Conservation (phyloP, 768 basidiomycete genomes). For the Suillus bovinus region DNA sequence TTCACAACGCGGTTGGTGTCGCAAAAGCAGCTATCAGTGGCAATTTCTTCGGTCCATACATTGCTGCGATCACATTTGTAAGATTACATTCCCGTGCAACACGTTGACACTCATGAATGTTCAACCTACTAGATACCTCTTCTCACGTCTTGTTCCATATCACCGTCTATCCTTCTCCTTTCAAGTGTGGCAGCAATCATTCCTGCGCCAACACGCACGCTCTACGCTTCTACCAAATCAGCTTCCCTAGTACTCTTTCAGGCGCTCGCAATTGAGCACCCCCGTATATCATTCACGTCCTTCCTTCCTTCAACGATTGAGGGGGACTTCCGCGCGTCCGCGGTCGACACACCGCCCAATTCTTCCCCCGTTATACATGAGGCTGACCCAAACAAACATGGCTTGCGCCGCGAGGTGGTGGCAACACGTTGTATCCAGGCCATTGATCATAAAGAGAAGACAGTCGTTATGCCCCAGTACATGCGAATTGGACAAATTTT, state of each 20-base stretch:
- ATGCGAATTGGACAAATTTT: slow-evolving; percentile 52
- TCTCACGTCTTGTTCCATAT: slow-evolving; percentile 58
- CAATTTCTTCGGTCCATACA: slow-evolving; percentile 71
- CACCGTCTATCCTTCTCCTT: slow-evolving; percentile 76
- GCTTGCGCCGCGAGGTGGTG: slow-evolving; percentile 60
- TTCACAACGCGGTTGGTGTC: slow-evolving; percentile 58
- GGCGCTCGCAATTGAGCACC: slow-evolving; percentile 79
- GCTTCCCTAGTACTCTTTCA: slow-evolving; percentile 79
- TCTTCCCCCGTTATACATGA: slow-evolving; percentile 35
- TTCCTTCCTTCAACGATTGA: slow-evolving; percentile 72
- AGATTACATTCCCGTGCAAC: slow-evolving; percentile 24
- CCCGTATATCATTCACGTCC: slow-evolving; percentile 59
- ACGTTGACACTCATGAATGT: neutral
- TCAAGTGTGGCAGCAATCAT: slow-evolving; percentile 79
- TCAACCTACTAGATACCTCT: slow-evolving; percentile 64
- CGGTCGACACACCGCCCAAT: slow-evolving; percentile 56
- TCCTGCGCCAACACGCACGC: slow-evolving; percentile 80
- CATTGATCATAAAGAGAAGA: slow-evolving; percentile 56
- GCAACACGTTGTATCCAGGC: slow-evolving; percentile 60
- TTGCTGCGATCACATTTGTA: slow-evolving; percentile 73
- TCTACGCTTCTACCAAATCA: slow-evolving; percentile 85
- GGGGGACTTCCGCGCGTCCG: slow-evolving; percentile 77
- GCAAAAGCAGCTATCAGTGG: slow-evolving; percentile 55
- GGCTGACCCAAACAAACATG: slow-evolving; percentile 54
- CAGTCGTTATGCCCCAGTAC: slow-evolving; percentile 55